phyloP scores from a whole-genome alignment of 208 protist genomes.

The Leishmania aethiopica region DNA sequence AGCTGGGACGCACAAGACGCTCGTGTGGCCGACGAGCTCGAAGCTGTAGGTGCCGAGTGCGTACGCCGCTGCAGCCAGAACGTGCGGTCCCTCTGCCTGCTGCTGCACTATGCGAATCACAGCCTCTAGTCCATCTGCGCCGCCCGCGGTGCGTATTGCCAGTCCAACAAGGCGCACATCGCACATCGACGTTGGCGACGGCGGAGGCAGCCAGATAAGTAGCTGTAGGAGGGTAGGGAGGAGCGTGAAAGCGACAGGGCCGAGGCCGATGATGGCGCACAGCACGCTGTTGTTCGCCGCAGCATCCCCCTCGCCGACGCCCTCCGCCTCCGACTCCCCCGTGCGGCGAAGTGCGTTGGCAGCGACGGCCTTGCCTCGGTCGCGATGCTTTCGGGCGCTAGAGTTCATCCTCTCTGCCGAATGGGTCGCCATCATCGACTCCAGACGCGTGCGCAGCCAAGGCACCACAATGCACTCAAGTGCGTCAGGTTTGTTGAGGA shows the following conservation, averaged over 20 bases:
- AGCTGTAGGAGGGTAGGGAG: conserved; percentile 46
- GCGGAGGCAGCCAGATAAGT: conserved; percentile 39
- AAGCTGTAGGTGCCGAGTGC: conserved; percentile 31
- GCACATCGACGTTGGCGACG: conserved; percentile 22
- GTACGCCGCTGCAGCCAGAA: conserved; percentile 24
- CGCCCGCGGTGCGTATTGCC: conserved; percentile 60
- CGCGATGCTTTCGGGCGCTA: not conserved
- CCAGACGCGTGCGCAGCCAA: conserved; percentile 32
- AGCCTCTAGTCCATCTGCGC: conserved; percentile 48
- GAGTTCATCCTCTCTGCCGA: not conserved
- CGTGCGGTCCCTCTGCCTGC: conserved; percentile 11
- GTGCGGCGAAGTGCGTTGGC: not conserved
- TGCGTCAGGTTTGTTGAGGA: conserved; percentile 48
- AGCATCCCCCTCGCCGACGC: not conserved
- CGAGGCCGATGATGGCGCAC: conserved; percentile 65
- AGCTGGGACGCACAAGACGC: conserved; percentile 40
- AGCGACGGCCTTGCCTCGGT: not conserved
- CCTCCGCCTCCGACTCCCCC: not conserved
- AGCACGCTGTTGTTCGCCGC: conserved; percentile 32
- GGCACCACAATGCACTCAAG: conserved; percentile 55
- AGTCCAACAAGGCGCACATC: conserved; percentile 51
- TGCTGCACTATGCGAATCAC: conserved; percentile 26
- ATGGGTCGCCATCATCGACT: conserved; percentile 8
- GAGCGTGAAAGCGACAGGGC: conserved; percentile 32
- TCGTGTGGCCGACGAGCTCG: conserved; percentile 64